Evolutionary conservation across 306 rosid genomes (phyloP).

Genomic region (Argentina anserina): DNA sequence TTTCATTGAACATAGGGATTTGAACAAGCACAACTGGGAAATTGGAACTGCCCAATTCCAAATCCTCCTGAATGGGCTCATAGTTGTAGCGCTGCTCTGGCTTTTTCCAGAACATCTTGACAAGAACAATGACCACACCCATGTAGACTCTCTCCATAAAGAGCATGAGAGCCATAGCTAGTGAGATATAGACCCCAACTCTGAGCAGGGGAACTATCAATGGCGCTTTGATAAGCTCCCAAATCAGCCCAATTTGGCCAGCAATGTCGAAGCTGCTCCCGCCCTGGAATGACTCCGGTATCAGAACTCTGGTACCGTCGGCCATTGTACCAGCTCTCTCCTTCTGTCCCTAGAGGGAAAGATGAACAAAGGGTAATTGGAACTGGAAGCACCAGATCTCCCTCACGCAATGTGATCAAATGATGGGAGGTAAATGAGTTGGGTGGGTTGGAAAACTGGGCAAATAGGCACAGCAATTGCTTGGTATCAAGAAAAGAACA

Average conservation of each 20-base stretch:
- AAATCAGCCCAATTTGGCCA: conserved; percentile 56
- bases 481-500: background rate
- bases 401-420: conserved; percentile 7
- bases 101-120: conserved; percentile 89
- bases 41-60: conserved; percentile 69
- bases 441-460: background rate
- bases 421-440: background rate
- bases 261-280: conserved; percentile 50
- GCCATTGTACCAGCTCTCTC: conserved; percentile 42
- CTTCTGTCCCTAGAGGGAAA: background rate
- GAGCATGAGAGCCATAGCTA: conserved; percentile 94
- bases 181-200: conserved; percentile 52
- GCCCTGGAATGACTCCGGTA: conserved; percentile 60
- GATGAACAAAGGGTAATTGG: background rate
- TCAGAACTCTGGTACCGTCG: conserved; percentile 44
- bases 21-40: conserved; percentile 87
- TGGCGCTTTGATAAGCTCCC: conserved; percentile 88
- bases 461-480: background rate
- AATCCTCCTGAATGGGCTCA: conserved; percentile 65
- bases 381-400: background rate
- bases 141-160: conserved; percentile 81
- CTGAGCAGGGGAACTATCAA: conserved; percentile 80
- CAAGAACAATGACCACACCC: conserved; percentile 83
- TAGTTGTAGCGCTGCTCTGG: conserved; percentile 74
- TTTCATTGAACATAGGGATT: conserved; percentile 97